Conservation (phyloP, 1,284 basidiomycete genomes). For the Trichosporon coremiiforme region DNA sequence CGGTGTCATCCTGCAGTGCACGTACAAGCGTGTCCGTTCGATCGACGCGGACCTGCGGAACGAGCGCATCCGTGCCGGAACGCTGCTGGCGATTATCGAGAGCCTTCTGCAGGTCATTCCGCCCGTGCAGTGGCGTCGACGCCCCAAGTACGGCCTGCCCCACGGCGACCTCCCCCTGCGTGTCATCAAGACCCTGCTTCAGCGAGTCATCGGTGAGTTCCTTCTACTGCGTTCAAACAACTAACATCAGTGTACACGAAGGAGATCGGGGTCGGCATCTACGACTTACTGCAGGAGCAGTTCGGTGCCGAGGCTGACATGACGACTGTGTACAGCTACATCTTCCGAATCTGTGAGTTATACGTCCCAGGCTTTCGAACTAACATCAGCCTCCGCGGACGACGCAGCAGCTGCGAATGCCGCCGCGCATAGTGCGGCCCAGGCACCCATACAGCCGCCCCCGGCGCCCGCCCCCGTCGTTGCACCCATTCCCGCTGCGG, state of each 20-base stretch:
- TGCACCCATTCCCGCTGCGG: slow-evolving; percentile 21
- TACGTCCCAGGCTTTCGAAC: slow-evolving; percentile 67
- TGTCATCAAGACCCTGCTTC: slow-evolving; percentile 96
- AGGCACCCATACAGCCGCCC: slow-evolving; percentile 63
- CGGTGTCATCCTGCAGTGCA: slow-evolving; percentile 94
- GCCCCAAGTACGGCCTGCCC: slow-evolving; percentile 85
- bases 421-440: slow-evolving; percentile 23
- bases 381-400: slow-evolving; percentile 63
- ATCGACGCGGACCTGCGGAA: slow-evolving; percentile 88
- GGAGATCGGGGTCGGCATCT: slow-evolving; percentile 48
- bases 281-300: slow-evolving; percentile 50
- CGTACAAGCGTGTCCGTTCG: slow-evolving; percentile 96
- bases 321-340: slow-evolving; percentile 57
- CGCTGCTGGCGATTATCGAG: slow-evolving; percentile 91
- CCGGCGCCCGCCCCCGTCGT: slow-evolving; percentile 63
- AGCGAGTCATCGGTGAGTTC: slow-evolving; percentile 85
- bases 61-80: slow-evolving; percentile 76
- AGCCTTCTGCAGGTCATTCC: slow-evolving; percentile 90
- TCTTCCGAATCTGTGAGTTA: slow-evolving; percentile 70
- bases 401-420: slow-evolving; percentile 64
- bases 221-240: not conserved
- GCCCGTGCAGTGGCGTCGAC: slow-evolving; percentile 91
- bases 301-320: slow-evolving; percentile 57
- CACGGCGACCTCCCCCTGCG: slow-evolving; percentile 96
- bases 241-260: slow-evolving; percentile 46